phyloP scores from a whole-genome alignment of 2,329 filamentous ascomycete species.

The Claviceps purpurea region DNA sequence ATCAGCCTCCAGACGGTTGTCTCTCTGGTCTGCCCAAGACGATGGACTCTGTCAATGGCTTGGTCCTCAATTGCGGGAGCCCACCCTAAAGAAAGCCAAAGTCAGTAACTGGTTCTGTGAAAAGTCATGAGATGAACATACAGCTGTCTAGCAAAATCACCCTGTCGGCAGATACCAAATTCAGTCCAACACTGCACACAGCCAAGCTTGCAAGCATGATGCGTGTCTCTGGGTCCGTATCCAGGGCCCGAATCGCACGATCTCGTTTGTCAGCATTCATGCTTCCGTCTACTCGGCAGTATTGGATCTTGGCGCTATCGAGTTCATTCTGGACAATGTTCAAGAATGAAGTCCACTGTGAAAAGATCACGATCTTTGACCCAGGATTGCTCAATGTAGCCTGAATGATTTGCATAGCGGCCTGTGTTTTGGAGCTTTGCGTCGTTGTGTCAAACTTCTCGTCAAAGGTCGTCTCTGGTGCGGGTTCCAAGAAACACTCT shows the following conservation, averaged over 20 bases:
- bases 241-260: slow-evolving; percentile 51
- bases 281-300: slow-evolving; percentile 64
- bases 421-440: slow-evolving; percentile 72
- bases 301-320: slow-evolving; percentile 43
- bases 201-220: slow-evolving; percentile 71
- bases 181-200: slow-evolving; percentile 76
- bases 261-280: slow-evolving; percentile 65
- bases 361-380: slow-evolving; percentile 62
- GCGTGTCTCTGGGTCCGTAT: slow-evolving; percentile 51
- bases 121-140: slow-evolving; percentile 16
- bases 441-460: slow-evolving; percentile 46
- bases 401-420: slow-evolving; percentile 59
- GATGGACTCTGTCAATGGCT: slow-evolving; percentile 76
- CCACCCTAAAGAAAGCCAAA: slow-evolving; percentile 47
- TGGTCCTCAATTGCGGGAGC: slow-evolving; percentile 88
- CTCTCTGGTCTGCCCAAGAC: slow-evolving; percentile 66
- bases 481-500: slow-evolving; percentile 49
- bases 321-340: slow-evolving; percentile 60
- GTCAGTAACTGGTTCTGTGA: neutral
- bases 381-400: slow-evolving; percentile 50
- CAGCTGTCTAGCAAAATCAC: slow-evolving; percentile 72
- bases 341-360: slow-evolving; percentile 65
- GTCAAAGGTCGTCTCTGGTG: slow-evolving; percentile 35
- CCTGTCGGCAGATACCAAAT: slow-evolving; percentile 74
- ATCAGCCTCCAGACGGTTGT: slow-evolving; percentile 72